These are phyloP conservation scores for Drosera spatulata DNA, from an alignment of 179 eudicot species.

Conservation along the genomic window DNA sequence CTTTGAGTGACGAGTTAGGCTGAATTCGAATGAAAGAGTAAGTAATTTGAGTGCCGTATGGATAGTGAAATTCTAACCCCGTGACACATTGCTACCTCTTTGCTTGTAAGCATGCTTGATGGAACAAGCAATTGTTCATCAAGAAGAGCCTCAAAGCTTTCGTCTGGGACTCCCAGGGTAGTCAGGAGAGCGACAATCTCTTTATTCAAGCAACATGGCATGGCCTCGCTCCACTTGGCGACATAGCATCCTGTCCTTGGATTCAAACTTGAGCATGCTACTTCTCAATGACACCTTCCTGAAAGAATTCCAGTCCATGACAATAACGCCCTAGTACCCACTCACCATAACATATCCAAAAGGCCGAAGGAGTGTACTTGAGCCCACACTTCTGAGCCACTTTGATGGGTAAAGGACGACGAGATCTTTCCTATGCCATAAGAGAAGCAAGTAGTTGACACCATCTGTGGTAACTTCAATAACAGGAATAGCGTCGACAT, in stretches of 20 bases:
- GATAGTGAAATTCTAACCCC: no score
- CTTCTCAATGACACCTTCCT: slow-evolving; percentile 68
- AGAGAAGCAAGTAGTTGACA: slow-evolving; percentile 67
- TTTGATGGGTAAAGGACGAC: slow-evolving; percentile 54
- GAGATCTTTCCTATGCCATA: slow-evolving; percentile 98
- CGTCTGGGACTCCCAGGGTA: slow-evolving; percentile 73
- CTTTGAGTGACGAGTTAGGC: no score
- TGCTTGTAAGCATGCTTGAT: slow-evolving; percentile 47
- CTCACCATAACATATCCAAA: slow-evolving; percentile 78
- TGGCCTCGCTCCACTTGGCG: slow-evolving; percentile 69
- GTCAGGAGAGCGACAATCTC: slow-evolving; percentile 77
- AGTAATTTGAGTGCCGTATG: no score
- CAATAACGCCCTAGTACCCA: slow-evolving; percentile 93
- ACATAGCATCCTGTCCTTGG: slow-evolving; percentile 83
- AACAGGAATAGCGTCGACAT: slow-evolving; percentile 72
- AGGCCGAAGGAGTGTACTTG: slow-evolving; percentile 59
- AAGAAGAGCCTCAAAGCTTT: slow-evolving; percentile 42
- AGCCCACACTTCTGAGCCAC: slow-evolving; percentile 61
- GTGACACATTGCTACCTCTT: no score
- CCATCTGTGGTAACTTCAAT: slow-evolving; percentile 65
- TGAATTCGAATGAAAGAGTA: no score
- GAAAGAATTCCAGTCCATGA: slow-evolving; percentile 71
- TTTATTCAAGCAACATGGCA: slow-evolving; percentile 83
- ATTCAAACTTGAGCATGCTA: slow-evolving; percentile 95
- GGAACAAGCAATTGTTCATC: slow-evolving; percentile 56